Conservation (phyloP, 1,139 yeast species). For the Taphrina pruni region DNA sequence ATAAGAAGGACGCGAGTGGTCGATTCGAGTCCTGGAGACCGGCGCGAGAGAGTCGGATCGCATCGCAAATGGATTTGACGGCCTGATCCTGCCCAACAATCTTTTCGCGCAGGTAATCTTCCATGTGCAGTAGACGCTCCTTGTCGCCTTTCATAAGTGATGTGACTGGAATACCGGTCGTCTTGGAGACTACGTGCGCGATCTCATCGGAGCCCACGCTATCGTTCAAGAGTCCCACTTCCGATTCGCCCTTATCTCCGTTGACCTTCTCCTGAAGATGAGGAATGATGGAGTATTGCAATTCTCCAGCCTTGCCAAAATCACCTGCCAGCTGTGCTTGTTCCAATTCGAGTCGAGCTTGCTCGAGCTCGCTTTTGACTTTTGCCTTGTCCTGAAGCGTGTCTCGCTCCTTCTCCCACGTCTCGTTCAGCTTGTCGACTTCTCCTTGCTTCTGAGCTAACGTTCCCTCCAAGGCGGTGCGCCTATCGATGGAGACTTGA, state of each 20-base stretch:
- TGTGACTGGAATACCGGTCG: conserved; percentile 96
- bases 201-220: conserved; percentile 94
- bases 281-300: conserved; percentile 87
- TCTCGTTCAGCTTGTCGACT: conserved; percentile 68
- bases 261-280: conserved; percentile 67
- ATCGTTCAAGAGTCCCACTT: conserved; percentile 71
- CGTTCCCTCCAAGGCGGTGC: conserved; percentile 67
- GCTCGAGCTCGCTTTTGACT: conserved; percentile 82
- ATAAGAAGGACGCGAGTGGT: conserved; percentile 95
- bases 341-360: conserved; percentile 81
- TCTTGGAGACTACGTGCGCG: conserved; percentile 84
- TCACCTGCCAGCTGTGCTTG: conserved; percentile 82
- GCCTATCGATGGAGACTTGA: conserved; percentile 77
- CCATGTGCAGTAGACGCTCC: conserved; percentile 88
- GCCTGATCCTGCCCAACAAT: conserved; percentile 98
- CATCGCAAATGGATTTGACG: conserved; percentile 84
- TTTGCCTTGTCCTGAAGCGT: conserved; percentile 76
- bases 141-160: conserved; percentile 92
- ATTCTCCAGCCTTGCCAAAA: conserved; percentile 84
- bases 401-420: conserved; percentile 79
- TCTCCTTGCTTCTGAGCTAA: conserved; percentile 68
- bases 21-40: conserved; percentile 92
- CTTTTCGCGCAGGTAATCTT: conserved; percentile 69
- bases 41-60: conserved; percentile 94
- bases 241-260: conserved; percentile 51